phyloP scores from a whole-genome alignment of 1,139 yeast genomes.

The Hemisphaericaspora lyxosophila region DNA sequence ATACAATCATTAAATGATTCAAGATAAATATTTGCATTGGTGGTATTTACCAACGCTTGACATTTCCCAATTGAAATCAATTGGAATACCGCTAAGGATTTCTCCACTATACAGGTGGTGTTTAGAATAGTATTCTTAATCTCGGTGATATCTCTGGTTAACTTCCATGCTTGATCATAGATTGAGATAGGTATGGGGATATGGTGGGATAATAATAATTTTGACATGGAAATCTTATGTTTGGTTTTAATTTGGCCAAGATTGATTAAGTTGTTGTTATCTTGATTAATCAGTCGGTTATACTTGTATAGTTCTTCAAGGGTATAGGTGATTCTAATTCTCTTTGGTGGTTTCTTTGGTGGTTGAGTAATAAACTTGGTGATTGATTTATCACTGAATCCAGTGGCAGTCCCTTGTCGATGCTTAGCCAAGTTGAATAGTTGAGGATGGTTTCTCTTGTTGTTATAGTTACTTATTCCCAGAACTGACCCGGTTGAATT shows the following conservation, averaged over 20 bases:
- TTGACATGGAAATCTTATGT: conserved; percentile 11
- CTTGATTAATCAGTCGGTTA: background rate
- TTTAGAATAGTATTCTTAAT: conserved; percentile 15
- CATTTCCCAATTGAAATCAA: conserved; percentile 17
- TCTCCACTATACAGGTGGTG: conserved; percentile 10
- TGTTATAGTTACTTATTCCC: conserved; percentile 1
- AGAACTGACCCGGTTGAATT: background rate
- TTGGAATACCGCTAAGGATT: conserved; percentile 16
- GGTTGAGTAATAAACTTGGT: conserved; percentile 12
- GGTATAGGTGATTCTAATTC: conserved; percentile 9
- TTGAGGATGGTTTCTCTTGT: background rate
- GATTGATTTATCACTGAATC: conserved; percentile 17
- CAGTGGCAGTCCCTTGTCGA: conserved; percentile 4
- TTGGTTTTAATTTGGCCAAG: conserved; percentile 2
- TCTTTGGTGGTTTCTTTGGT: background rate
- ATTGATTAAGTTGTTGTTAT: background rate
- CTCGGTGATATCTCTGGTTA: conserved; percentile 12
- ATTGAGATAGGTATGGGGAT: conserved; percentile 7
- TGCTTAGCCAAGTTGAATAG: background rate
- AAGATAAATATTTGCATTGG: conserved; percentile 32
- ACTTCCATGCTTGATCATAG: conserved; percentile 15
- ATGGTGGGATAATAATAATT: conserved; percentile 8
- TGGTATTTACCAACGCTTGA: conserved; percentile 15
- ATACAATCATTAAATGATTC: conserved; percentile 34
- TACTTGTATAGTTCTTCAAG: conserved; percentile 7